A percentile compares a stretch with the other conserved stretches of the same genome.
phyloP scores from a whole-genome alignment of 441 rosid species.

The Arabidopsis hybrid region DNA sequence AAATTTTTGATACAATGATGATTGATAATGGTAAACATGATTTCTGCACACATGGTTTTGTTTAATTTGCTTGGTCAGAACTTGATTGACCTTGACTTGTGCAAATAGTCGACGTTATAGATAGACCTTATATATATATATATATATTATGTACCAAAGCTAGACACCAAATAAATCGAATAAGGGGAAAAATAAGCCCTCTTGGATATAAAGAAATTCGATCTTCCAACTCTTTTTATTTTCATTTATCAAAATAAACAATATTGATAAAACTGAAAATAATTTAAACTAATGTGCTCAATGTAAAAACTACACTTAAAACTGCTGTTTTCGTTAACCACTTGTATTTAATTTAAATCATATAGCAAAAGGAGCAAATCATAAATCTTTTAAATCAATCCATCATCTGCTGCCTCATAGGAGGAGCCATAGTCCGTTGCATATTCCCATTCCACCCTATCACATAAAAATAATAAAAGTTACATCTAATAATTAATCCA shows the following conservation, averaged over 20 bases:
- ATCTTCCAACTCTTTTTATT: no score
- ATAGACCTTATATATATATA: no score
- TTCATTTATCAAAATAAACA: neutral
- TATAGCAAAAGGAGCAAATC: neutral
- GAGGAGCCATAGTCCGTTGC: constrained; percentile 32
- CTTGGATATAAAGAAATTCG: neutral
- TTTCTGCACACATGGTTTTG: neutral
- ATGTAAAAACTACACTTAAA: neutral
- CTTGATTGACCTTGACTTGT: neutral
- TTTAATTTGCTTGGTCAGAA: constrained; percentile 6
- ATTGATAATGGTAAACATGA: constrained; percentile 26
- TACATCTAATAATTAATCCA: neutral
- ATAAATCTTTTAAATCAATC: constrained; percentile 15
- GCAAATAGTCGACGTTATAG: neutral
- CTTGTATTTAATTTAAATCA: constrained; percentile 18
- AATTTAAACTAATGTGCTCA: neutral
- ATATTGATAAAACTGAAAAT: constrained; percentile 13
- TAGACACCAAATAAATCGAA: neutral
- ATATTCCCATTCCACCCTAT: constrained; percentile 39
- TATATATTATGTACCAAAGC: neutral
- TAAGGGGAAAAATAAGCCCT: neutral
- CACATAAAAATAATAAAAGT: neutral
- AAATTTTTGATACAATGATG: neutral
- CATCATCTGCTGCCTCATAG: constrained; percentile 26
- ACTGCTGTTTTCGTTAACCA: neutral